Percentiles rank a stretch among this genome's conserved stretches.
Evolutionary conservation across 495 filamentous ascomycete species (phyloP).

Genomic region (Podospora pseudoanserina): DNA sequence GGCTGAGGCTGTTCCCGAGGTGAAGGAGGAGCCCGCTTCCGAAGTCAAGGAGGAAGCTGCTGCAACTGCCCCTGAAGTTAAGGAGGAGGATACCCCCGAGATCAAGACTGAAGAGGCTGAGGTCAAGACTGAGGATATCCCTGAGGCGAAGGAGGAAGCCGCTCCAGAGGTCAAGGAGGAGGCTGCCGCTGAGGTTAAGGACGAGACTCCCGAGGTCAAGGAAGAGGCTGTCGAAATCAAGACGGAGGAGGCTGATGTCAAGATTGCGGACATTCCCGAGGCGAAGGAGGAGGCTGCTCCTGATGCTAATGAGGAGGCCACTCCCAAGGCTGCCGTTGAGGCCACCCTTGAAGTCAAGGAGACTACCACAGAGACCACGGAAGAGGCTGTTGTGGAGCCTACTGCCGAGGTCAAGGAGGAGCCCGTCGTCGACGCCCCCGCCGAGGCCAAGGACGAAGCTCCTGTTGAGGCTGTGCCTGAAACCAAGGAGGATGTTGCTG

Average conservation of each 20-base stretch:
- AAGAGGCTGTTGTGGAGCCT: neutral
- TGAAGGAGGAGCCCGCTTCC: neutral
- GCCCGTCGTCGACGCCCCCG: neutral
- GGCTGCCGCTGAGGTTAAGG: slow-evolving; percentile 3
- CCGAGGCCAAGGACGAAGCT: slow-evolving; percentile 5
- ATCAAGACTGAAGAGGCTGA: slow-evolving; percentile 5
- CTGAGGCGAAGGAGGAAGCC: neutral
- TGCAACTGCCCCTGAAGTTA: slow-evolving; percentile 1
- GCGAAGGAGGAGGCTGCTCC: neutral
- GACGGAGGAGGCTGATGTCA: neutral
- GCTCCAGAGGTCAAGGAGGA: slow-evolving; percentile 10
- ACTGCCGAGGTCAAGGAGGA: slow-evolving; percentile 9
- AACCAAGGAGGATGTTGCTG: slow-evolving; percentile 6
- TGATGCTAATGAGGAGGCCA: neutral
- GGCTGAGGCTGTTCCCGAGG: neutral
- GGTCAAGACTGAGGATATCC: neutral
- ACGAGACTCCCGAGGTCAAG: neutral
- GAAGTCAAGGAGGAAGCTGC: neutral
- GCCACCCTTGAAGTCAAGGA: neutral
- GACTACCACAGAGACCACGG: neutral
- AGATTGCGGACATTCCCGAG: neutral
- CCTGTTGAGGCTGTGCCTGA: slow-evolving; percentile 1
- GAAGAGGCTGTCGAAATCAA: neutral
- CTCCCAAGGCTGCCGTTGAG: neutral
- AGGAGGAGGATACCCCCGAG: neutral